Conservation (phyloP, 306 rosid genomes). For the Biancaea sappan region DNA sequence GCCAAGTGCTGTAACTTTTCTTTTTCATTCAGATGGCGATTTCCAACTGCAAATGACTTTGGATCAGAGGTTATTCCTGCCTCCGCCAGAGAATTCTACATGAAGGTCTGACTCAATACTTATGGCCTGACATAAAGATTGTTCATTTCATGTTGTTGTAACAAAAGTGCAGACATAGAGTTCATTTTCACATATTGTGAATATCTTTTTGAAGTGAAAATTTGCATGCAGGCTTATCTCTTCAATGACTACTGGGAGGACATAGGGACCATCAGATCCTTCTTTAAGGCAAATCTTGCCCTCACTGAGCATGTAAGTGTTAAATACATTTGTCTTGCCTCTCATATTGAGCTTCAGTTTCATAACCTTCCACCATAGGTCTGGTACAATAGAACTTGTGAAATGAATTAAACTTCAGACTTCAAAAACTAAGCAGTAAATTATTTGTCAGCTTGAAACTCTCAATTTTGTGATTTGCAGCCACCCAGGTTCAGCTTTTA, state of each 20-base stretch:
- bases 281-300: slow-evolving; percentile 93
- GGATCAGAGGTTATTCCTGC: slow-evolving; percentile 98
- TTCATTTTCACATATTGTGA: slow-evolving; percentile 18
- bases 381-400: slow-evolving; percentile 10
- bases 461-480: slow-evolving; percentile 48
- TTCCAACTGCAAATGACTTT: slow-evolving; percentile 97
- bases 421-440: slow-evolving; percentile 20
- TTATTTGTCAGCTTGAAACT: slow-evolving; percentile 34
- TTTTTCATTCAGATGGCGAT: slow-evolving; percentile 81
- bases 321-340: slow-evolving; percentile 26
- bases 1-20: slow-evolving; percentile 39
- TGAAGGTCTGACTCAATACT: slow-evolving; percentile 56
- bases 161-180: no score
- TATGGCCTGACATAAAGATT: not conserved
- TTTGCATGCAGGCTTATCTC: slow-evolving; percentile 79
- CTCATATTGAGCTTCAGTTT: slow-evolving; percentile 20
- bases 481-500: slow-evolving; percentile 87
- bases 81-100: slow-evolving; percentile 82
- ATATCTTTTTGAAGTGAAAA: slow-evolving; percentile 7
- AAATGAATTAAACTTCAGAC: slow-evolving; percentile 8
- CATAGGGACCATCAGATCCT: slow-evolving; percentile 95
- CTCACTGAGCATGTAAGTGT: slow-evolving; percentile 82
- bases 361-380: no score
- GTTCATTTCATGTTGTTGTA: not conserved
- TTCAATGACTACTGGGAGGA: slow-evolving; percentile 98